Base-by-base conservation (phyloP, 768 basidiomycete genomes). In the Agrocybe praecox region DNA sequence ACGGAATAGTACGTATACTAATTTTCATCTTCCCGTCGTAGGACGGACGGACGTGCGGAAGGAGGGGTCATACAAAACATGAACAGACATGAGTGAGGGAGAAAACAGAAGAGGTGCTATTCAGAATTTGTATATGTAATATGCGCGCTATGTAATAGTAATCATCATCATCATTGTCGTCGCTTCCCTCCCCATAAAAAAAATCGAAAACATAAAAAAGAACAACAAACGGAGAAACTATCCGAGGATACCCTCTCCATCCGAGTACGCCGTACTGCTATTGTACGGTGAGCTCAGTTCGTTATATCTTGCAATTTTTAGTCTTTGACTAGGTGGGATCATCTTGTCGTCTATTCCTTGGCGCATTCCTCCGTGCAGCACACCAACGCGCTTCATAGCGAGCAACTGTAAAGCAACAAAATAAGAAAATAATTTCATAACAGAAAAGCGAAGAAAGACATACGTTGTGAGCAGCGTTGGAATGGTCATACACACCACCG, bases 371-470 rank as follows among this genome's bases (percentile, higher is more conserved):
- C 82, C 83, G 55, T 81, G 79, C 21, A 86, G 70, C 53, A 82
- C 76, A 56, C 83, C 84, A 43, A 86, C 84, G 32, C 84, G 79
- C 73, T 84, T 83, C 82, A 84, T 83, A 1, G 83, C 80, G 22
- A 86, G 75, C 43, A 86, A 69, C 74, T 79, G 26, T n/a, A 50
- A 6, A n/a, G 24, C 1, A 34, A 26, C 17, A 46, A 80, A 90
- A 6, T 92, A 90, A 45, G 91, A 90, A 92, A 62, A n/a, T n/a
- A 91, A 90, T 66, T 93, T 93, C 0, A 94, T 88, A 57, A 90
- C 92, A 46, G n/a, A 23, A 46, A 19, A 18, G 4, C 36, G 11
- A 24, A 32, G 11, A 48, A 12, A 21, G 34, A 63, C 75, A 9
- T 50, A 76, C 75, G 55, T 81, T 82, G 67, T 82, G 80, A 2